Conservation (phyloP, 352 stramenopile species). For the Achlya hypogyna region DNA sequence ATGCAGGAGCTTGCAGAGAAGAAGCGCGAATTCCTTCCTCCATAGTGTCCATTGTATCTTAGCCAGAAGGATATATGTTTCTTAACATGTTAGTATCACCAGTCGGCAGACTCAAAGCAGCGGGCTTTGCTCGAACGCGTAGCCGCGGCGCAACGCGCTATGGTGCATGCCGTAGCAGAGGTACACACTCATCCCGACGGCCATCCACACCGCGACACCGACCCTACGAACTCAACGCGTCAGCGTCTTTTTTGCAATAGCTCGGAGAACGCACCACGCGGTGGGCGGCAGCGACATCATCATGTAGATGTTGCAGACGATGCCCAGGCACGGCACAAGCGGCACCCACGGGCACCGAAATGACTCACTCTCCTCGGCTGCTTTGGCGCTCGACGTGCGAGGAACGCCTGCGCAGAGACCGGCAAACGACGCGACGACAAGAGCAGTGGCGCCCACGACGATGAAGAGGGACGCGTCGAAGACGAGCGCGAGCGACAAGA, state of each 20-base stretch:
- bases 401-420: too few relatives aligned
- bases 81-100: not conserved
- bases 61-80: not conserved
- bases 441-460: slow-evolving; percentile 17
- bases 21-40: slow-evolving; percentile 8
- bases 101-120: not conserved
- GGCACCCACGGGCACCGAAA: slow-evolving; percentile 59
- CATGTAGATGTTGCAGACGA: slow-evolving; percentile 64
- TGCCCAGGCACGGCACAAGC: slow-evolving; percentile 43
- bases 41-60: too few relatives aligned
- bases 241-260: not conserved
- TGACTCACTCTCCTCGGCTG: too few relatives aligned
- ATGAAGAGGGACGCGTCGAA: slow-evolving; percentile 51
- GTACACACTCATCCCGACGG: slow-evolving; percentile 53
- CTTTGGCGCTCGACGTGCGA: too few relatives aligned
- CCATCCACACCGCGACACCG: slow-evolving; percentile 65
- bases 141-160: slow-evolving; percentile 37
- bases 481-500: slow-evolving; percentile 55
- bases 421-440: too few relatives aligned
- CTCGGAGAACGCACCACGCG: slow-evolving; percentile 38
- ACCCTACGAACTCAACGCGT: slow-evolving; percentile 30
- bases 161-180: slow-evolving; percentile 71
- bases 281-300: slow-evolving; percentile 40
- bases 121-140: not conserved
- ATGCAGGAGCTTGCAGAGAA: slow-evolving; percentile 4